These are phyloP conservation scores for Gossypium gossypioides DNA, from an alignment of 441 rosid species.

Conservation along the genomic window DNA sequence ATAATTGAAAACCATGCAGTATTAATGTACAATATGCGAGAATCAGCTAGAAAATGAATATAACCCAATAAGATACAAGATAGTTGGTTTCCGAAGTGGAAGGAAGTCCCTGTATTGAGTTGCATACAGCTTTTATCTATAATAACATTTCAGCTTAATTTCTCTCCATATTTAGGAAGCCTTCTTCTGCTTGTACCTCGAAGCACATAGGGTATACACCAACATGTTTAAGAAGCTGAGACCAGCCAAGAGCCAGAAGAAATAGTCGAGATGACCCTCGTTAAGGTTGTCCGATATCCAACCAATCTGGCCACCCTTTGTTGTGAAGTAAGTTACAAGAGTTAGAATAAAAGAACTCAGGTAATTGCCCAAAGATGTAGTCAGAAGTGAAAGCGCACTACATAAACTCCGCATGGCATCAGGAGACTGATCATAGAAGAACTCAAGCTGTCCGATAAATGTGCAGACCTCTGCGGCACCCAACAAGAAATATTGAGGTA, in stretches of 20 bases:
- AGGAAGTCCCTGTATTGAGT: background rate
- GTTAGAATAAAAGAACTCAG: slow-evolving; percentile 70
- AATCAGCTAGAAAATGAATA: background rate
- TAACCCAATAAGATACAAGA: background rate
- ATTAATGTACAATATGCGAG: background rate
- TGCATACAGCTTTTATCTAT: slow-evolving; percentile 10
- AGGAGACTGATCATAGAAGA: slow-evolving; percentile 81
- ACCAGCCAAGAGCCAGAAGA: slow-evolving; percentile 81
- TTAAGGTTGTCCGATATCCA: slow-evolving; percentile 83
- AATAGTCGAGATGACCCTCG: slow-evolving; percentile 72
- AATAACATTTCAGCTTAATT: slow-evolving; percentile 2
- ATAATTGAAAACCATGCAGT: background rate
- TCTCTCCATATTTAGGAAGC: slow-evolving; percentile 18
- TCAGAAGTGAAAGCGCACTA: slow-evolving; percentile 58
- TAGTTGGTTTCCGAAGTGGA: background rate
- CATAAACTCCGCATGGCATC: slow-evolving; percentile 87
- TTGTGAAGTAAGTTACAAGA: slow-evolving; percentile 56
- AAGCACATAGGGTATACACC: slow-evolving; percentile 46
- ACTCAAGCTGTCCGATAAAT: slow-evolving; percentile 66
- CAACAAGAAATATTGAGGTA: slow-evolving; percentile 61
- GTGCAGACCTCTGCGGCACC: slow-evolving; percentile 73
- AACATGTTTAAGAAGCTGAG: slow-evolving; percentile 55
- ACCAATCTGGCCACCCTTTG: slow-evolving; percentile 41
- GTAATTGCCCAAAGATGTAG: slow-evolving; percentile 64
- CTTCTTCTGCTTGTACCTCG: slow-evolving; percentile 60